Base-by-base conservation (phyloP, 805 yeast species). In the Diddensiella caesifluorescens region DNA sequence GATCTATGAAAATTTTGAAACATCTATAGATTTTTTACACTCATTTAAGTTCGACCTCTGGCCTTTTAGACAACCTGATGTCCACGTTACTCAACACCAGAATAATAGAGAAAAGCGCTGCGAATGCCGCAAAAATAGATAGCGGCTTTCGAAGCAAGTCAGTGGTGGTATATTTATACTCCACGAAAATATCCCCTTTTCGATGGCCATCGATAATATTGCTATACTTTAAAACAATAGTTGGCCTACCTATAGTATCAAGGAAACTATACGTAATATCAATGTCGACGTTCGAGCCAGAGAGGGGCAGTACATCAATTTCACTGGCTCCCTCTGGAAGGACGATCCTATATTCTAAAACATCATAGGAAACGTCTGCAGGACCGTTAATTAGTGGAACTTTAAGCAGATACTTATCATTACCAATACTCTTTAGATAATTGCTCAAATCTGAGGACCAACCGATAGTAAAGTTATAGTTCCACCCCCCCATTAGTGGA, bases 401-500 rank as follows among this genome's bases (percentile, higher is more conserved):
- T 39, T 69, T 72, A 23, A 83, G 64, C 9, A 83, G 57, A 57
- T 76, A 85, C 10, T 68, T 62, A 45, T 75, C 79, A 13, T 64
- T 64, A 7, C 67, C 65, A 13, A 69, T 52, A 30, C 60, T 54
- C 52, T 65, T 77, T 39, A 84, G 68, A 51, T 72, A 80, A 34
- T 75, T 64, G 12, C 65, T 55, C 31, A 89, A 63, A 16, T 70
- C 65, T 49, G 77, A 74, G 38, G 80, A 76, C 95, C 95, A 92
- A n/a, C 97, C 97, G 52, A 90, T 63, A 18, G 97, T 92, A 70
- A 86, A 92, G 65, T 90, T 87, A 65, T 87, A 90, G 55, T 80
- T 74, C 98, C 98, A 92, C 32, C 89, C 94, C 37, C 98, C 98
- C 63, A 86, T 84, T 4, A 92, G 61, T n/a, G 98, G 98, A 69